A percentile compares a stretch with the other conserved stretches of the same genome.
Evolutionary conservation across 164 flowering plant genomes (phyloP).

Genomic region (Sedum album): DNA sequence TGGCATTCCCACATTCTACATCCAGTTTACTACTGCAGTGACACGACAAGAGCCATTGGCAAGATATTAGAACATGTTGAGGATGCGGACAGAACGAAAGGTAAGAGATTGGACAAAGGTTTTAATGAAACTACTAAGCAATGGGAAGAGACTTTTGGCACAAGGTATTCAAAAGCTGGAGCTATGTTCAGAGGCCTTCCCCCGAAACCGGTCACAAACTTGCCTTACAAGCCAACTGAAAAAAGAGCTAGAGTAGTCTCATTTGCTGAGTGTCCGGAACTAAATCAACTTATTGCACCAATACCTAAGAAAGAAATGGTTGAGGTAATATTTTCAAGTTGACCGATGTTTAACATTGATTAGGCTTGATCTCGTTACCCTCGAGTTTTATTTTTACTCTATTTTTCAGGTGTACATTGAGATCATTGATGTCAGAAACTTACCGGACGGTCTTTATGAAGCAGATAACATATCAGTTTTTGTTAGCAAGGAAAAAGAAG

Average conservation of each 20-base stretch:
- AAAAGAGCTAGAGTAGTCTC: neutral
- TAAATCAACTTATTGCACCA: neutral
- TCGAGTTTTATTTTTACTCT: neutral
- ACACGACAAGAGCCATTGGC: slow-evolving; percentile 33
- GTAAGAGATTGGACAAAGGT: slow-evolving; percentile 51
- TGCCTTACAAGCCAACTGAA: neutral
- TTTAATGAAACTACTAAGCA: slow-evolving; percentile 51
- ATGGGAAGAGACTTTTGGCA: slow-evolving; percentile 58
- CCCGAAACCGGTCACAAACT: slow-evolving; percentile 27
- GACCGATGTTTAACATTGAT: too few relatives aligned
- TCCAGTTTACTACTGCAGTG: slow-evolving; percentile 50
- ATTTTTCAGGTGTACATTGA: slow-evolving; percentile 79
- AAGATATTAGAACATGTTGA: slow-evolving; percentile 56
- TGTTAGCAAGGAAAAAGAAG: slow-evolving; percentile 53
- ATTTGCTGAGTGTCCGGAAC: neutral
- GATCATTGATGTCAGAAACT: slow-evolving; percentile 51
- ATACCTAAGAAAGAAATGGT: neutral
- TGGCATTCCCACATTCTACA: slow-evolving; percentile 72
- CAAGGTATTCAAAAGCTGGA: slow-evolving; percentile 62
- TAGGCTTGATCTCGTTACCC: too few relatives aligned
- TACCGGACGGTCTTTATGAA: slow-evolving; percentile 35
- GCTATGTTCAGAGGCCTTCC: slow-evolving; percentile 56
- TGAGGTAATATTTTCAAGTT: neutral
- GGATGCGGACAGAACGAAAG: slow-evolving; percentile 46
- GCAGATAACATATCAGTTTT: slow-evolving; percentile 43